Evolutionary conservation across 176 grass and related monocot genomes (phyloP).

Genomic region (Oryza australiensis): DNA sequence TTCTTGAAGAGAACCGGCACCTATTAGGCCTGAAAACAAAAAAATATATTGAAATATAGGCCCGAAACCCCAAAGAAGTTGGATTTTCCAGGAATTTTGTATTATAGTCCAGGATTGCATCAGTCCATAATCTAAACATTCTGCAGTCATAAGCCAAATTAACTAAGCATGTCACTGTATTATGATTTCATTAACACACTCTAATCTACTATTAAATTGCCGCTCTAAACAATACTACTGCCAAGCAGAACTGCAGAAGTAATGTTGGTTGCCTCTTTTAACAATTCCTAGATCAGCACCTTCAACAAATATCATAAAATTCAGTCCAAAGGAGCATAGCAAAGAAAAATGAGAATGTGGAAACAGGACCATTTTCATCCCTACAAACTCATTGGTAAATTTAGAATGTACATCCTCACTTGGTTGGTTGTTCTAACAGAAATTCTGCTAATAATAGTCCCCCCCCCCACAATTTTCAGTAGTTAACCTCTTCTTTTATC

Average conservation of each 20-base stretch:
- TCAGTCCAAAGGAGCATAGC: not conserved
- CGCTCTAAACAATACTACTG: not conserved
- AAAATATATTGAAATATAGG: too few species aligned
- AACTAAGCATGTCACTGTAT: not conserved
- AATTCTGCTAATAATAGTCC: too few species aligned
- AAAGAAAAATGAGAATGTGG: not conserved
- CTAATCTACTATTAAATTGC: not conserved
- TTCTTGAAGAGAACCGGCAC: too few species aligned
- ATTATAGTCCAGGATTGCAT: not conserved
- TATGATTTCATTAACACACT: not conserved
- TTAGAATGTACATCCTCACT: not conserved
- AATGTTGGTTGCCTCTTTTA: not conserved
- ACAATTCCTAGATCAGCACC: constrained; percentile 85
- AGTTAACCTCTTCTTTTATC: too few species aligned
- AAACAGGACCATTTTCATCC: not conserved
- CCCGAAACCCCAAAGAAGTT: too few species aligned
- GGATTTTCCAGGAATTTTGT: too few species aligned
- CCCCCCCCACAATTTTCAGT: too few species aligned
- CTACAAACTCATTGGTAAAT: not conserved
- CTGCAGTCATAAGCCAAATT: not conserved
- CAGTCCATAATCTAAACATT: not conserved
- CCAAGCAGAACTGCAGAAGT: not conserved
- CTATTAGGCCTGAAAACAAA: too few species aligned
- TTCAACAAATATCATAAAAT: constrained; percentile 46
- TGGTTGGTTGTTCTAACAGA: too few species aligned